Evolutionary conservation across 768 basidiomycete species (phyloP).

Genomic region (Lentinus tigrinus): DNA sequence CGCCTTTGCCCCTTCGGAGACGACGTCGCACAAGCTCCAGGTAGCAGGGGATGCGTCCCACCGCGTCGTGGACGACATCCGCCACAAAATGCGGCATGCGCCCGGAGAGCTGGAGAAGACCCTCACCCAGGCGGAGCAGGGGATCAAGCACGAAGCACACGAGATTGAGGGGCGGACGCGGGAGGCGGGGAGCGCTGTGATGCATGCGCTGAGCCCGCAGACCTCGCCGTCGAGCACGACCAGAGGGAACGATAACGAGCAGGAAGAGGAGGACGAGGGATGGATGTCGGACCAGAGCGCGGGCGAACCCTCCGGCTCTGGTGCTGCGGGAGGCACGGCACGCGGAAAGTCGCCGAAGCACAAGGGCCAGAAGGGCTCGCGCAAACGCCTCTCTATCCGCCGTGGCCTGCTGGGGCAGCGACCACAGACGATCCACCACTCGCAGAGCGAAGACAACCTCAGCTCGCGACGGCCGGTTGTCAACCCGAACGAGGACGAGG

Average conservation of each 20-base stretch:
- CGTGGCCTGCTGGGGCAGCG: slow-evolving; percentile 17
- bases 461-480: not conserved
- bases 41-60: slow-evolving; percentile 25
- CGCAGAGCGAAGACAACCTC: slow-evolving; percentile 11
- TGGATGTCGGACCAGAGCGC: slow-evolving; percentile 61
- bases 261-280: slow-evolving; percentile 48
- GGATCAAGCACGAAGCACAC: slow-evolving; percentile 18
- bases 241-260: not conserved
- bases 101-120: slow-evolving; percentile 13
- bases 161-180: slow-evolving; percentile 16
- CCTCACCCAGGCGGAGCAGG: slow-evolving; percentile 17
- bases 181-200: slow-evolving; percentile 20
- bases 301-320: slow-evolving; percentile 14
- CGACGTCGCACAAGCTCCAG: slow-evolving; percentile 26
- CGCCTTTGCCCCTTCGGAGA: slow-evolving; percentile 29
- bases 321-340: not conserved
- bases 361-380: slow-evolving; percentile 16
- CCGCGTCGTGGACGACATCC: slow-evolving; percentile 27
- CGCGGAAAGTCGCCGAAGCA: slow-evolving; percentile 21
- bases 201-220: slow-evolving; percentile 13
- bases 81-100: slow-evolving; percentile 16
- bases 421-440: slow-evolving; percentile 9
- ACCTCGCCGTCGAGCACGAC: not conserved
- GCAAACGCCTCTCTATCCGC: slow-evolving; percentile 15
- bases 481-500: slow-evolving; percentile 2